These are phyloP conservation scores for Trichoderma gamsii DNA, from an alignment of 495 filamentous ascomycete species.

Conservation along the genomic window DNA sequence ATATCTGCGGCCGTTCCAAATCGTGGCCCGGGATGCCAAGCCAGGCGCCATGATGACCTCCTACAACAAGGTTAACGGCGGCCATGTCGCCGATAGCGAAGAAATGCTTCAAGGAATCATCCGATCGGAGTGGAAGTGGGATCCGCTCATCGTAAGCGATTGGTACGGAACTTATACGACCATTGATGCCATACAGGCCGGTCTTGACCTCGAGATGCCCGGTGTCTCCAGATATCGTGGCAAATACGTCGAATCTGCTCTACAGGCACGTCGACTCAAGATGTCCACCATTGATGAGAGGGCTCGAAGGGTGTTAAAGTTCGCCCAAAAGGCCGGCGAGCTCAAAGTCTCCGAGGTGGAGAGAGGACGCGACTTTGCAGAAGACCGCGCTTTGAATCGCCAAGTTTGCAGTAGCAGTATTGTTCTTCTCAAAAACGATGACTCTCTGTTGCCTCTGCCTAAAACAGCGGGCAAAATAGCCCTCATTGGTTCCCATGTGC, in stretches of 20 bases:
- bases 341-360: constrained; percentile 56
- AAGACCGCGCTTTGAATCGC: constrained; percentile 63
- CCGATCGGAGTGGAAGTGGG: constrained; percentile 69
- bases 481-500: constrained; percentile 79
- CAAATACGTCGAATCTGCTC: constrained; percentile 55
- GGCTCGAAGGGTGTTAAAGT: constrained; percentile 59
- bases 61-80: constrained; percentile 80
- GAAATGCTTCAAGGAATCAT: constrained; percentile 67
- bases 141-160: constrained; percentile 58
- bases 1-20: constrained; percentile 77
- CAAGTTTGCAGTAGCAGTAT: constrained; percentile 65
- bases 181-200: constrained; percentile 63
- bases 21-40: constrained; percentile 70
- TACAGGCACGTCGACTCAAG: constrained; percentile 55
- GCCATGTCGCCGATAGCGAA: constrained; percentile 68
- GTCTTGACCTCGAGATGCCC: constrained; percentile 76
- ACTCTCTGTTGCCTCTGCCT: constrained; percentile 59
- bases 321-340: constrained; percentile 60
- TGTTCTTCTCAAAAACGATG: constrained; percentile 74
- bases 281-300: constrained; percentile 41
- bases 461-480: constrained; percentile 56
- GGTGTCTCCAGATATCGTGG: constrained; percentile 66
- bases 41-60: constrained; percentile 77
- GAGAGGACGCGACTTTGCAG: constrained; percentile 55
- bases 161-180: constrained; percentile 69